phyloP scores from a whole-genome alignment of 2,329 filamentous ascomycete species.

The Fusarium sp. region DNA sequence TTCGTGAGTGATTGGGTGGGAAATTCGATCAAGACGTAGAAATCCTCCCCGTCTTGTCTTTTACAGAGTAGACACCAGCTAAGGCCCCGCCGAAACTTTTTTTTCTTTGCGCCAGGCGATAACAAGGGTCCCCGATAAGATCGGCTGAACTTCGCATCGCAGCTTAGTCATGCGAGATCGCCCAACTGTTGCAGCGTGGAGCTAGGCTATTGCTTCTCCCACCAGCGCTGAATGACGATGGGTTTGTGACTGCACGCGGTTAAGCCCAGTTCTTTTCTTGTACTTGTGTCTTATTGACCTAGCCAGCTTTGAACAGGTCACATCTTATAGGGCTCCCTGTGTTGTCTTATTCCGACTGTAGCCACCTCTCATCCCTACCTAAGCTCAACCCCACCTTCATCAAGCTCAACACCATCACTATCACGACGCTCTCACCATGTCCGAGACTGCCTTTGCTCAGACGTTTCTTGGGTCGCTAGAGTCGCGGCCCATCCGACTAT shows the following conservation, averaged over 20 bases:
- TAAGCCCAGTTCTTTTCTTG: not conserved
- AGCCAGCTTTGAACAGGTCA: too few species aligned
- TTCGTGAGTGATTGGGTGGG: conserved; percentile 14
- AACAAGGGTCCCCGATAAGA: conserved; percentile 51
- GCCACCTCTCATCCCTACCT: not conserved
- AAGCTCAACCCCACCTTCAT: conserved; percentile 44
- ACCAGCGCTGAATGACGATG: conserved; percentile 39
- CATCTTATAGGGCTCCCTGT: too few species aligned
- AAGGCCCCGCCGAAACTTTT: conserved; percentile 60
- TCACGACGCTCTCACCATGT: conserved; percentile 66
- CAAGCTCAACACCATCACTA: conserved; percentile 13
- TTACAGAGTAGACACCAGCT: conserved; percentile 36
- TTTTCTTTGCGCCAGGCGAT: conserved; percentile 48
- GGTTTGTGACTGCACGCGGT: conserved; percentile 11
- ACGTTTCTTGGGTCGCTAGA: conserved; percentile 87
- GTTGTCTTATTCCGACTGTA: not conserved
- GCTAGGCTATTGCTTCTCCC: conserved; percentile 15
- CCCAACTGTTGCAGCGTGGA: conserved; percentile 22
- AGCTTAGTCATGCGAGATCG: conserved; percentile 44
- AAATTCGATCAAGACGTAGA: conserved; percentile 33
- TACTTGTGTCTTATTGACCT: not conserved
- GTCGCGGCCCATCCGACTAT: conserved; percentile 83
- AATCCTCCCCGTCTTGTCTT: conserved; percentile 38
- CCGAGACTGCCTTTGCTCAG: conserved; percentile 89
- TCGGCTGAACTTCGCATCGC: conserved; percentile 54